phyloP scores from a whole-genome alignment of 139 green algal species.

The Picochlorum sp. region DNA sequence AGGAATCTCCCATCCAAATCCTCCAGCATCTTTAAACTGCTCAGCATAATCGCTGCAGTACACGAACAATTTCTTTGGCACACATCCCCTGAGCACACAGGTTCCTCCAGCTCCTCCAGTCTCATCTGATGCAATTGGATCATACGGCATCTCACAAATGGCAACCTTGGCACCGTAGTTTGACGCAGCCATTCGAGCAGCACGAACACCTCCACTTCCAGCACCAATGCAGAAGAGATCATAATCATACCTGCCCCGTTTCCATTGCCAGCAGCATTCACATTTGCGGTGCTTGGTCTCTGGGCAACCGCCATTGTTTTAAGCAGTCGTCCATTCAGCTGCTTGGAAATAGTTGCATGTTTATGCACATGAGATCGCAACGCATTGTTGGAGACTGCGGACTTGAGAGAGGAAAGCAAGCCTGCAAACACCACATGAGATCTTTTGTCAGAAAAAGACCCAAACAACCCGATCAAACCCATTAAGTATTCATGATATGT shows the following conservation, averaged over 20 bases:
- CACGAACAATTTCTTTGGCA: slow-evolving; percentile 98
- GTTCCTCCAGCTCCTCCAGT: slow-evolving; percentile 86
- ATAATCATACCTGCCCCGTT: slow-evolving; percentile 48
- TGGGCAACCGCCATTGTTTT: too few species aligned
- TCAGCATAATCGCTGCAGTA: slow-evolving; percentile 80
- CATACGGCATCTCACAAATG: slow-evolving; percentile 59
- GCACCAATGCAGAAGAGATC: slow-evolving; percentile 78
- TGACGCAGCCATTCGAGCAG: slow-evolving; percentile 48
- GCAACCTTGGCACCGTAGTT: slow-evolving; percentile 62
- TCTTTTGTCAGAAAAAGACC: too few species aligned
- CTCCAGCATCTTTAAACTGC: slow-evolving; percentile 69
- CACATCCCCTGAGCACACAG: slow-evolving; percentile 94
- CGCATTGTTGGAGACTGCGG: too few species aligned
- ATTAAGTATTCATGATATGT: too few species aligned
- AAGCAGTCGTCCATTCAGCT: too few species aligned
- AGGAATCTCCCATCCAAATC: slow-evolving; percentile 70
- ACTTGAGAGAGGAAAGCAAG: too few species aligned
- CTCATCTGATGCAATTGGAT: slow-evolving; percentile 54
- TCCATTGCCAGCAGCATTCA: neutral
- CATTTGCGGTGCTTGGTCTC: too few species aligned
- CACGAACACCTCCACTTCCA: slow-evolving; percentile 65
- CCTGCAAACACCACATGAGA: too few species aligned
- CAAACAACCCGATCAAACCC: too few species aligned
- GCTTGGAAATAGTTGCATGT: too few species aligned
- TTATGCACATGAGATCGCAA: too few species aligned